phyloP scores from a whole-genome alignment of 192 early-diverging fungal species.

The Coemansia sp. region DNA sequence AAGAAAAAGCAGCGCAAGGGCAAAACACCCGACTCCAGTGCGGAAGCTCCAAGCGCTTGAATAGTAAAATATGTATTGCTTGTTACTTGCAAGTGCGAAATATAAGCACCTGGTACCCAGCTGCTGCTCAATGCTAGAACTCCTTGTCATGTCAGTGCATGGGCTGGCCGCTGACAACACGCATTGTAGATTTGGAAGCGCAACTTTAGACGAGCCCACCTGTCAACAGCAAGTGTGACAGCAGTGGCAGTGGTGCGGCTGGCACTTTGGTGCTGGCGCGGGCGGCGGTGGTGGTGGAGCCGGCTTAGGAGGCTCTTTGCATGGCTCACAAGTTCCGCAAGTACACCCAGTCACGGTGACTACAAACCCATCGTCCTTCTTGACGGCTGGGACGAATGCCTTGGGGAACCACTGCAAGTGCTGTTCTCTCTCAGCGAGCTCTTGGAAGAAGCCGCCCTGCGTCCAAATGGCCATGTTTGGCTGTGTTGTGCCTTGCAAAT shows the following conservation, averaged over 20 bases:
- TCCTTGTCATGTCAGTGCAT: not conserved
- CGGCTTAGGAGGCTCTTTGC: conserved; percentile 22
- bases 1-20: conserved; percentile 3
- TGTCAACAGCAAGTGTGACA: conserved; percentile 21
- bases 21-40: not conserved
- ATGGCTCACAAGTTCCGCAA: conserved; percentile 43
- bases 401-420: conserved; percentile 54
- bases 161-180: too few relatives aligned
- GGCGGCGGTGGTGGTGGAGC: conserved; percentile 6
- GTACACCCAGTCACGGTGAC: conserved; percentile 36
- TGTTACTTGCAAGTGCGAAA: not conserved
- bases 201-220: too few relatives aligned
- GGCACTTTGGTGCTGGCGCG: not conserved
- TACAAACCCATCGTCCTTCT: conserved; percentile 43
- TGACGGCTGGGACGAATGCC: conserved; percentile 48
- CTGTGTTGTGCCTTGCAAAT: not conserved
- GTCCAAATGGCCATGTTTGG: conserved; percentile 47
- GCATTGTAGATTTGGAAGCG: too few relatives aligned
- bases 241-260: conserved; percentile 23
- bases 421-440: conserved; percentile 54
- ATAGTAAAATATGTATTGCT: not conserved
- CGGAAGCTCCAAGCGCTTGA: not conserved
- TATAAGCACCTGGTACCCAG: not conserved
- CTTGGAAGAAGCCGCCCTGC: conserved; percentile 55
- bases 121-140: not conserved